Percentiles rank a stretch among this genome's conserved stretches.
These are phyloP conservation scores for Adansonia grandidieri DNA, from an alignment of 441 rosid genomes.

Conservation along the genomic window DNA sequence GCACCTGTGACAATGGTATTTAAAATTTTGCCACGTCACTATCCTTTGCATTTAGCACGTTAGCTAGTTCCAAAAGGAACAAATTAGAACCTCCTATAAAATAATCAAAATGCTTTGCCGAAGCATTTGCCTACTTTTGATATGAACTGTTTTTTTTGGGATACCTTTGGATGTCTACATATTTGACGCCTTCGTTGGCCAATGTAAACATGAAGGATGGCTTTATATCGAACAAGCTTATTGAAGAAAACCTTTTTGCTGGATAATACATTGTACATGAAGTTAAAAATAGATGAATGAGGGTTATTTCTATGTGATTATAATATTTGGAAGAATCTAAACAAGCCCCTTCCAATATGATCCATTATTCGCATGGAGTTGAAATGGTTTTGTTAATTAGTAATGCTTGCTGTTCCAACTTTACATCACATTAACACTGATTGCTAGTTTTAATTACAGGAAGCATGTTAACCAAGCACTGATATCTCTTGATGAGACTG, in stretches of 20 bases:
- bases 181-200: neutral
- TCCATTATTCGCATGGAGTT: neutral
- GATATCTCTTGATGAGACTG: constrained; percentile 47
- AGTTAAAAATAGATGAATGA: neutral
- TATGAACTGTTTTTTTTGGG: neutral
- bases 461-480: constrained; percentile 42
- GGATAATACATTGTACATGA: neutral
- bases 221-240: neutral
- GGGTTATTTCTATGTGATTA: neutral
- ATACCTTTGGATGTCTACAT: constrained; percentile 11
- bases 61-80: neutral
- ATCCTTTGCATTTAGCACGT: neutral
- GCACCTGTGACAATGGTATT: neutral
- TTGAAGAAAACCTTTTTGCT: constrained; percentile 8
- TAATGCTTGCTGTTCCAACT: neutral
- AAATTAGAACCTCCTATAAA: neutral
- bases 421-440: neutral
- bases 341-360: neutral
- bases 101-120: neutral
- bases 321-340: neutral
- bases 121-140: constrained; percentile 19
- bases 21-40: neutral
- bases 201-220: neutral
- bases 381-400: neutral
- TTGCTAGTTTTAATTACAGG: constrained; percentile 38